phyloP scores from a whole-genome alignment of 345 rosid species.

The Eucalyptus brandiana region DNA sequence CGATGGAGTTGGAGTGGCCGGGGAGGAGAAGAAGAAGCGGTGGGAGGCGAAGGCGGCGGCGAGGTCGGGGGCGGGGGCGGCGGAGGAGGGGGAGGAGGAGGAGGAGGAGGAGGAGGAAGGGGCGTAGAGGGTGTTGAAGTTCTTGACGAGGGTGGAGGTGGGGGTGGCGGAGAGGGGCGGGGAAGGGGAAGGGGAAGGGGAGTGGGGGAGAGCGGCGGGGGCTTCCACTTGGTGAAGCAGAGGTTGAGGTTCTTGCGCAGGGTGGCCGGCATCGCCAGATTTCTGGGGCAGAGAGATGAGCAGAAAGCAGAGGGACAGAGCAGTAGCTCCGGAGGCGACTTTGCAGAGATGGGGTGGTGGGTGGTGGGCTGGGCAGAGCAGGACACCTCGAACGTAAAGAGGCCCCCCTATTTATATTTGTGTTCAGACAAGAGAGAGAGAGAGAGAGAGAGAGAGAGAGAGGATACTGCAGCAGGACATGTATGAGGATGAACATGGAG shows the following conservation, averaged over 20 bases:
- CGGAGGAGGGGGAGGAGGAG: not conserved
- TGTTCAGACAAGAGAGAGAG: not conserved
- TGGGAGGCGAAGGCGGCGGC: conserved; percentile 62
- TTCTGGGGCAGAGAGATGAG: not conserved
- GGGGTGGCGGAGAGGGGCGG: not conserved
- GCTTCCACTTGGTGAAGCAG: conserved; percentile 39
- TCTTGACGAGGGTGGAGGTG: conserved; percentile 11
- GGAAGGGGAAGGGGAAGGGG: not conserved
- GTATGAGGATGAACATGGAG: not conserved
- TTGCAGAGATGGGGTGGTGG: not conserved
- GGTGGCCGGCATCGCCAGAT: conserved; percentile 1
- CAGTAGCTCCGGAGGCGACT: not conserved
- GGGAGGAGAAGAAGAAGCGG: conserved; percentile 89
- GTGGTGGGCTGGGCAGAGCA: not conserved
- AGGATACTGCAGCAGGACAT: not conserved
- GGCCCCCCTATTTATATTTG: not conserved
- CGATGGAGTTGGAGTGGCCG: conserved; percentile 82
- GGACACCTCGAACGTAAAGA: not conserved
- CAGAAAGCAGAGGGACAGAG: not conserved
- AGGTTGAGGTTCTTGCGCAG: conserved; percentile 31
- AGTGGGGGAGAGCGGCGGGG: conserved; percentile 2
- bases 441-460: not conserved
- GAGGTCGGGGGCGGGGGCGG: conserved; percentile 33
- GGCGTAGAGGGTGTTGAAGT: conserved; percentile 34
- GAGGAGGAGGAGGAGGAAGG: not conserved